Percentiles rank a stretch among this genome's conserved stretches.
Conservation (phyloP, 768 basidiomycete genomes). For the Phallus indusiatus region DNA sequence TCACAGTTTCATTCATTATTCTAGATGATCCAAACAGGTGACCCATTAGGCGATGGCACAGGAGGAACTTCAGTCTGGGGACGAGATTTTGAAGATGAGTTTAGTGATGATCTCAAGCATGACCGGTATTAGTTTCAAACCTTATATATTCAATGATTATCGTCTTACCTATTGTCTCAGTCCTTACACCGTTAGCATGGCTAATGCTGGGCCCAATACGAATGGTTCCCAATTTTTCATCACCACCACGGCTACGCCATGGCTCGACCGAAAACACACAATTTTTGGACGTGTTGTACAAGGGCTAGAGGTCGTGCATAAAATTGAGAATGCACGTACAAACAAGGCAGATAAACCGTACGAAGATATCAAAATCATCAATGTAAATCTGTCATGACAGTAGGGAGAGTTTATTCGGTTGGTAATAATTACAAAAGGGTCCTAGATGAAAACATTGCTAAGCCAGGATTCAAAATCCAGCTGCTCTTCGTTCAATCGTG, state of each 20-base stretch:
- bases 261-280: constrained; percentile 87
- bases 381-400: constrained; percentile 28
- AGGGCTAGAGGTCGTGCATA: constrained; percentile 83
- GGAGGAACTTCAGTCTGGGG: constrained; percentile 91
- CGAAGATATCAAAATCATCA: constrained; percentile 89
- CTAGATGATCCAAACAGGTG: constrained; percentile 90
- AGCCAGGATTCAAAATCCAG: constrained; percentile 12
- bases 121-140: constrained; percentile 51
- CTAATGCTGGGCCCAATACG: constrained; percentile 80
- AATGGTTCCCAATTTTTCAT: constrained; percentile 99
- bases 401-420: background rate
- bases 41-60: constrained; percentile 90
- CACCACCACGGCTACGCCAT: constrained; percentile 88
- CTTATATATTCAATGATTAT: background rate
- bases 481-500: constrained; percentile 24
- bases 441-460: background rate
- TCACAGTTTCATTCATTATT: background rate
- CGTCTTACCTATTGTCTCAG: constrained; percentile 27
- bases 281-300: constrained; percentile 86
- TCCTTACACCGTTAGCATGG: constrained; percentile 95
- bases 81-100: constrained; percentile 86
- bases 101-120: constrained; percentile 79
- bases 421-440: background rate
- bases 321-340: constrained; percentile 84
- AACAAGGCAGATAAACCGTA: constrained; percentile 83